These are phyloP conservation scores for Penicillium arizonense DNA, from an alignment of 495 filamentous ascomycete genomes.

Conservation along the genomic window DNA sequence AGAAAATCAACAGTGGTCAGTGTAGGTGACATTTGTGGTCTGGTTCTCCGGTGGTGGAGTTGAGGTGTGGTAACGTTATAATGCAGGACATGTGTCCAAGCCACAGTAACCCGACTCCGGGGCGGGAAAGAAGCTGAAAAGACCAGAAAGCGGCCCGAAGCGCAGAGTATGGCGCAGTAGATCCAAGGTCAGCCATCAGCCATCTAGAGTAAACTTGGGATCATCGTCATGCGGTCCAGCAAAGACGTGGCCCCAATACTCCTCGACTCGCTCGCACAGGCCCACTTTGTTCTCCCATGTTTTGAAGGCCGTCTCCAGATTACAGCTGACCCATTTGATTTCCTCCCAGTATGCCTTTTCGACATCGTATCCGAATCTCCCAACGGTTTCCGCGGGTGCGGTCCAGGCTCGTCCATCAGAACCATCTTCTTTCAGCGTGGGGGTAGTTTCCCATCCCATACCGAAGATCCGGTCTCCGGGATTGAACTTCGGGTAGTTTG, in stretches of 20 bases:
- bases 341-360: conserved; percentile 55
- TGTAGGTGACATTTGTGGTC: neutral
- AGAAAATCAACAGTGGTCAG: too few species aligned
- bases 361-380: conserved; percentile 48
- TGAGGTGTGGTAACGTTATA: neutral
- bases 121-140: neutral
- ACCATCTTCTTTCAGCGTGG: conserved; percentile 38
- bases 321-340: conserved; percentile 48
- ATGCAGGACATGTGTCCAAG: neutral
- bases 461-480: conserved; percentile 46
- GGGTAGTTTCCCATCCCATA: conserved; percentile 36
- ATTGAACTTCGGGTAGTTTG: conserved; percentile 55
- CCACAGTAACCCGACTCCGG: neutral
- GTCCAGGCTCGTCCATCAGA: conserved; percentile 43
- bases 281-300: conserved; percentile 38
- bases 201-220: conserved; percentile 30
- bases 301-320: conserved; percentile 35
- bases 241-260: conserved; percentile 44
- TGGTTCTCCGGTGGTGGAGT: neutral
- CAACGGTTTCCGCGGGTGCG: conserved; percentile 31
- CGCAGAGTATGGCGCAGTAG: neutral
- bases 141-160: neutral
- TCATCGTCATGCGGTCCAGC: conserved; percentile 37
- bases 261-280: conserved; percentile 35
- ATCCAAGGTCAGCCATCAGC: conserved; percentile 8